Evolutionary conservation across 2,329 filamentous ascomycete species (phyloP), one percentile per base, ranked within the genome.

Genomic region (Cladorrhinum sp.): DNA sequence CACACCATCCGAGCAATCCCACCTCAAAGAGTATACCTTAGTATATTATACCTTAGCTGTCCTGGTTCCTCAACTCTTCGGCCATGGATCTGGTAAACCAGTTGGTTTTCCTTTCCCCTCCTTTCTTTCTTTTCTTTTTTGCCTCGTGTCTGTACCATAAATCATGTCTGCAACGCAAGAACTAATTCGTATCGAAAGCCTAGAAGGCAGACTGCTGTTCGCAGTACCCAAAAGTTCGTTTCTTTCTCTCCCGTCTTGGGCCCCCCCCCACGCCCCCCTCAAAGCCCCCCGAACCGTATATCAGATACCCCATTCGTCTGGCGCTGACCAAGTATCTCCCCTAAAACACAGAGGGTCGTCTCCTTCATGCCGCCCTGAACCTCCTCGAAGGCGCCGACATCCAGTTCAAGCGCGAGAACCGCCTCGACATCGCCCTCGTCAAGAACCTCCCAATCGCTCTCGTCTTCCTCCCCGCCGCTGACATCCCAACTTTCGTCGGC

Each of bases 401-500:
- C 70, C 92, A 99, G 76, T 99, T 99, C 80, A 88, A 91, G 74
- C 89, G 95, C 72, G 92, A 97, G 80, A 92, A 90, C 74, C 89
- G 95, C 62, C 90, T 98, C 70, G 95, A 99, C 75, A 97, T 99
- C 72, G 95, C 95, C 16, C 88, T 99, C 24, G 95, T 98, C 73
- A 96, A 97, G 82, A 99, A 99, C 78, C 86, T 95, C 26, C 91
- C 91, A 36, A 92, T 99, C 70, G 95, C 95, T 16, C 90, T 99
- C 63, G 88, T 99, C 73, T 99, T 99, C 81, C 89, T 99, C 24
- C 95, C 95, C 28, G 95, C 94, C 39, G 93, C 92, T 67, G 95
- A 99, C 74, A 99, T 99, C 72, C 95, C 95, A 4, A 96, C 92
- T 42, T 98, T 98, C 73, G 93, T 99, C 53, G 94, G 94, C 60